Evolutionary conservation across 2,329 filamentous ascomycete genomes (phyloP).

Genomic region (Ophiostoma piceae): DNA sequence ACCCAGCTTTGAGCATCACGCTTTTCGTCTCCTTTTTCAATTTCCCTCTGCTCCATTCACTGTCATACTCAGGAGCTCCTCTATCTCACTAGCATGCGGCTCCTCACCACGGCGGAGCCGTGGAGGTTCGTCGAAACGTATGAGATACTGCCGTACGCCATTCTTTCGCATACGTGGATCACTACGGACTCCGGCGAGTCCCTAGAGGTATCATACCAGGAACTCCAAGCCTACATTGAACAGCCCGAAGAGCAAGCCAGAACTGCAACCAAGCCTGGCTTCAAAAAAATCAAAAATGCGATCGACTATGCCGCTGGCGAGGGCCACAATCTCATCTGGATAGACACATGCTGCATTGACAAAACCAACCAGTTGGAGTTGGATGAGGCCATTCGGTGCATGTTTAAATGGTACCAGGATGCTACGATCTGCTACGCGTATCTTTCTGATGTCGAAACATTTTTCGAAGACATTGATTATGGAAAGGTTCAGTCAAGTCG

Average conservation of each 20-base stretch:
- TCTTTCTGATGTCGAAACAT: background rate
- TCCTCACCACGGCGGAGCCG: background rate
- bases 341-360: background rate
- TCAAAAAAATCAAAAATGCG: background rate
- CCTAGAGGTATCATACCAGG: background rate
- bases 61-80: background rate
- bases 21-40: too few relatives aligned
- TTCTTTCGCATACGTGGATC: background rate
- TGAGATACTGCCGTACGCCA: background rate
- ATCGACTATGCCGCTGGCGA: background rate
- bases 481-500: background rate
- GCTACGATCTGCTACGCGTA: background rate
- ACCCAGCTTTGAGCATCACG: too few relatives aligned
- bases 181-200: background rate
- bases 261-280: background rate
- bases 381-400: background rate
- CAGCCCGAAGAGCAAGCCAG: background rate
- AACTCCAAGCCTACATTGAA: background rate
- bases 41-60: background rate
- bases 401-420: background rate
- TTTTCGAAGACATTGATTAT: too few relatives aligned
- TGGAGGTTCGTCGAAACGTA: background rate
- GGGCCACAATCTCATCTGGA: conserved; percentile 17
- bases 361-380: background rate
- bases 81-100: background rate